Conservation (phyloP, 1,284 basidiomycete genomes). For the Ganoderma meredithae region DNA sequence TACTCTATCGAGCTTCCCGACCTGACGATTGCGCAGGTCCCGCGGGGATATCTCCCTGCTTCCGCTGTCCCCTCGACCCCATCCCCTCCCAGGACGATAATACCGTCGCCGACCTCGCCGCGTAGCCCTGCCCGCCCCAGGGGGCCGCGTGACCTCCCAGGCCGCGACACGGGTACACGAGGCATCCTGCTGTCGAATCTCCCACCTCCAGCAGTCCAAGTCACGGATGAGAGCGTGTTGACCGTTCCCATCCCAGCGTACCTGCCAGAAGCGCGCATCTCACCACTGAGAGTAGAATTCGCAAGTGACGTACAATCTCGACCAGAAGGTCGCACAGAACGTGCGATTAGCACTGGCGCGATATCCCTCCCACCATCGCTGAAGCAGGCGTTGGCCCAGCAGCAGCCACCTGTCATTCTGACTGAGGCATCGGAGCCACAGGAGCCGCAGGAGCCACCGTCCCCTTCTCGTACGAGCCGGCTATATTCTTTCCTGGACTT, state of each 20-base stretch:
- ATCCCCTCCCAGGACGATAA: constrained; percentile 30
- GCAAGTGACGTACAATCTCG: constrained; percentile 34
- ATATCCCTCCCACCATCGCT: constrained; percentile 41
- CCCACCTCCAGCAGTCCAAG: constrained; percentile 18
- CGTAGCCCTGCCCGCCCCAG: constrained; percentile 37
- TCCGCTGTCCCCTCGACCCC: constrained; percentile 29
- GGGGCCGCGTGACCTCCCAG: constrained; percentile 41
- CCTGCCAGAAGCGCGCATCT: constrained; percentile 29
- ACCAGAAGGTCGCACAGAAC: constrained; percentile 34
- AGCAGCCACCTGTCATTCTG: constrained; percentile 13
- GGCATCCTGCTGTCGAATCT: constrained; percentile 39
- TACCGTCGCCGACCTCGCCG: constrained; percentile 31
- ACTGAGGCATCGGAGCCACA: constrained; percentile 10
- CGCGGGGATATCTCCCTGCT: constrained; percentile 33
- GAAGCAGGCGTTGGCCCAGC: constrained; percentile 32
- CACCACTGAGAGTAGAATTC: constrained; percentile 41
- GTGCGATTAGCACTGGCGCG: constrained; percentile 37
- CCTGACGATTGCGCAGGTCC: constrained; percentile 34
- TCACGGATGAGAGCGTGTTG: constrained; percentile 1
- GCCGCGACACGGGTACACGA: constrained; percentile 35
- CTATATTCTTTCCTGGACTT: constrained; percentile 69
- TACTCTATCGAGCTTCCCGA: constrained; percentile 42
- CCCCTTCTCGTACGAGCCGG: constrained; percentile 34
- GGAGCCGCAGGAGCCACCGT: constrained; percentile 16
- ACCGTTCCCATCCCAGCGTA: constrained; percentile 19